Evolutionary conservation across 768 basidiomycete genomes (phyloP).

Genomic region (Lactarius sanguifluus): DNA sequence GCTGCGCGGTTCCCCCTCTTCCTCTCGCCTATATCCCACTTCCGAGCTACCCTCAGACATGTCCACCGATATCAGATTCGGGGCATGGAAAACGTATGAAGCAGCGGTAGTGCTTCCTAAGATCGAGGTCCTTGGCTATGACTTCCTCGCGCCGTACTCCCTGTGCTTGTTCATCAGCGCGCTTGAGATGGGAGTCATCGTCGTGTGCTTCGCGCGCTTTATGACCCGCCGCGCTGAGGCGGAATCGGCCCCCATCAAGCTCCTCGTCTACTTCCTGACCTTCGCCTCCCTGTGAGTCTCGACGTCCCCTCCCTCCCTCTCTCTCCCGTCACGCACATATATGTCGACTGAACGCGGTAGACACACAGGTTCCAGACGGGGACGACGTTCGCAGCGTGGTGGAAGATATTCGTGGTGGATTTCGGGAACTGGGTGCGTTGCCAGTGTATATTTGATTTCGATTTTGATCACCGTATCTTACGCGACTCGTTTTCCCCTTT

Average conservation of each 20-base stretch:
- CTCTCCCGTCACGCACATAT: background rate
- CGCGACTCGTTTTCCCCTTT: background rate
- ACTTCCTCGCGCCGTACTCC: constrained; percentile 32
- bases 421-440: constrained; percentile 34
- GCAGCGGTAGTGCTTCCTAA: background rate
- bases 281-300: constrained; percentile 30
- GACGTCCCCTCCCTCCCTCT: background rate
- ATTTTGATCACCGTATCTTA: background rate
- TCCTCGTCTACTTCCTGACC: constrained; percentile 32
- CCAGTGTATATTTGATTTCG: background rate
- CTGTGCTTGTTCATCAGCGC: constrained; percentile 30
- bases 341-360: background rate
- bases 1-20: background rate
- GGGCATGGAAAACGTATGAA: background rate
- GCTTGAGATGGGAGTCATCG: constrained; percentile 32
- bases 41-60: background rate
- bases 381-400: constrained; percentile 29
- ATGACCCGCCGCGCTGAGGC: constrained; percentile 25
- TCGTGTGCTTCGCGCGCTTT: constrained; percentile 33
- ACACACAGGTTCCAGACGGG: constrained; percentile 30
- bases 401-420: constrained; percentile 31
- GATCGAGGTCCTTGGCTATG: background rate
- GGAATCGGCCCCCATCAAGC: constrained; percentile 27
- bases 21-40: background rate
- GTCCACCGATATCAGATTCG: background rate